phyloP scores from a whole-genome alignment of 805 yeast genomes.

The Teunomyces gatunensis region DNA sequence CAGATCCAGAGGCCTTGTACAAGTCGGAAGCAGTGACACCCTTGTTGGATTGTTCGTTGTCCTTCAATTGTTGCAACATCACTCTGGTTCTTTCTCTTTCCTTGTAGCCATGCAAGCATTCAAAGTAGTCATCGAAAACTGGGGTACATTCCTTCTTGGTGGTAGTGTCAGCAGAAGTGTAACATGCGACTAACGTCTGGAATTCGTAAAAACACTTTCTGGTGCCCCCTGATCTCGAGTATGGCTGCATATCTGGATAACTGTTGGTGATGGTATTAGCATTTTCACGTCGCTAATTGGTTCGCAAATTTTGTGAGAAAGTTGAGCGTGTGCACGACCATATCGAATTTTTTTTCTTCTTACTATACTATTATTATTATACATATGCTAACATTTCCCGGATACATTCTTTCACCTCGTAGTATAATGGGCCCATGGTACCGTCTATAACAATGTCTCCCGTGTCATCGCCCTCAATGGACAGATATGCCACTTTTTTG shows the following conservation, averaged over 20 bases:
- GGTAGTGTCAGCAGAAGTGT: conserved; percentile 44
- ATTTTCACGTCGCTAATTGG: conserved; percentile 7
- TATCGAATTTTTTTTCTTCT: no score
- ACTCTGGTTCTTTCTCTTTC: conserved; percentile 45
- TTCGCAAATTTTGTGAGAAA: background rate
- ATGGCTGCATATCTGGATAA: conserved; percentile 38
- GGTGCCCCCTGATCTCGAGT: conserved; percentile 47
- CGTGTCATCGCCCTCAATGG: conserved; percentile 48
- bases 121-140: conserved; percentile 44
- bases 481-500: conserved; percentile 53
- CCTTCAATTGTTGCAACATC: conserved; percentile 46
- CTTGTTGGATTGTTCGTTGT: conserved; percentile 37
- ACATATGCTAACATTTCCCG: conserved; percentile 75
- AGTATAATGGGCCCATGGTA: conserved; percentile 67
- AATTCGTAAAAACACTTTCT: conserved; percentile 48
- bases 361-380: conserved; percentile 18
- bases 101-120: conserved; percentile 46
- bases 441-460: conserved; percentile 90
- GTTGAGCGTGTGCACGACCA: conserved; percentile 7
- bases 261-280: background rate
- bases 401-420: conserved; percentile 70
- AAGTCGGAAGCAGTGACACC: conserved; percentile 44
- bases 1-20: conserved; percentile 39
- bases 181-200: conserved; percentile 43
- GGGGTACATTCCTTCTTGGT: conserved; percentile 43